These are phyloP conservation scores for Stenogyne calaminthoides DNA, from an alignment of 305 asterid species.

Conservation along the genomic window DNA sequence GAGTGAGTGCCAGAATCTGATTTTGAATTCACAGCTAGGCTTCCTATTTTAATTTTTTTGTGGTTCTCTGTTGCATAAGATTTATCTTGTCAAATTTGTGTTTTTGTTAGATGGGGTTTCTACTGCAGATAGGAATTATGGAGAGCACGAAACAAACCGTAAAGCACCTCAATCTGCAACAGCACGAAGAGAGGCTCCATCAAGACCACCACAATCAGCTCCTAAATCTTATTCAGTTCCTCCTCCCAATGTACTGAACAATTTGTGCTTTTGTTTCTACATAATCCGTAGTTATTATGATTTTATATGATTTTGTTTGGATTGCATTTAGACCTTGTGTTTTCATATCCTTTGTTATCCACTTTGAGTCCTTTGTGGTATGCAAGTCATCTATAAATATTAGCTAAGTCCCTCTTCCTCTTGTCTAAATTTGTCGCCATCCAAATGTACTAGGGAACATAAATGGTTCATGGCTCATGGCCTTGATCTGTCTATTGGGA, in stretches of 20 bases:
- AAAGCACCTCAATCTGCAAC: slow-evolving; percentile 55
- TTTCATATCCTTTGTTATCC: slow-evolving; percentile 11
- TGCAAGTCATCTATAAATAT: background rate
- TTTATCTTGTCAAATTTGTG: slow-evolving; percentile 19
- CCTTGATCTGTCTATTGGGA: background rate
- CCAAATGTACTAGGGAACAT: background rate
- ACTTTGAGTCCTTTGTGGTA: background rate
- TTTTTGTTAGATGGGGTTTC: slow-evolving; percentile 64
- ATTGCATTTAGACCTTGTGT: background rate
- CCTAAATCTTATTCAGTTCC: slow-evolving; percentile 72
- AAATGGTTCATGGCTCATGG: background rate
- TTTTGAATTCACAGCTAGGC: slow-evolving; percentile 15
- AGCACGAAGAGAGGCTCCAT: slow-evolving; percentile 58
- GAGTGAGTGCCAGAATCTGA: slow-evolving; percentile 56
- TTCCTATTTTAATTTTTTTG: background rate
- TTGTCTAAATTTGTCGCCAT: background rate
- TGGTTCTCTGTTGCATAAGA: background rate
- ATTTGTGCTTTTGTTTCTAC: slow-evolving; percentile 18
- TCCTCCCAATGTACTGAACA: slow-evolving; percentile 60
- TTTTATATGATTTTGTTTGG: background rate
- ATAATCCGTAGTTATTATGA: background rate
- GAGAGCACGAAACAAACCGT: slow-evolving; percentile 61
- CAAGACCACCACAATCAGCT: slow-evolving; percentile 67
- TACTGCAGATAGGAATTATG: slow-evolving; percentile 65
- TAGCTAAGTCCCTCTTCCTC: background rate